These are phyloP conservation scores for Xylaria sp. DNA, from an alignment of 2,329 filamentous ascomycete species.

Conservation along the genomic window DNA sequence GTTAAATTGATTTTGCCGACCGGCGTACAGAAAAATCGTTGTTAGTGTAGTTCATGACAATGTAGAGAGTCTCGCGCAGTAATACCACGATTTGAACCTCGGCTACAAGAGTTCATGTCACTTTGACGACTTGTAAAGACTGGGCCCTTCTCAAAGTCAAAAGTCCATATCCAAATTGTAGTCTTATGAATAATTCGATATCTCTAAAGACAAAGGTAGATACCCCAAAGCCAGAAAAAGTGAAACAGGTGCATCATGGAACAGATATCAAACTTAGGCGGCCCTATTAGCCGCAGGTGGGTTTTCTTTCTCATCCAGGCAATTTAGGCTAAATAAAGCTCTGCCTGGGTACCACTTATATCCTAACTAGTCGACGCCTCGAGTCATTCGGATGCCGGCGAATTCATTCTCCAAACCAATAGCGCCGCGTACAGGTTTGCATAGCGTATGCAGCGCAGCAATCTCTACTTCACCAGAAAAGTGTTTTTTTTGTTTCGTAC, in stretches of 20 bases:
- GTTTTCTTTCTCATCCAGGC: neutral
- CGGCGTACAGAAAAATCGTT: too few relatives aligned
- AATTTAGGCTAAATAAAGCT: constrained; percentile 28
- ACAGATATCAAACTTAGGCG: constrained; percentile 11
- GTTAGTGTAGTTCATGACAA: neutral
- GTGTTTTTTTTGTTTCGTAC: neutral
- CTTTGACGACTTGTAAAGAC: too few relatives aligned
- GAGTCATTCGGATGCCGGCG: constrained; percentile 12
- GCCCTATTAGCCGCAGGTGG: constrained; percentile 30
- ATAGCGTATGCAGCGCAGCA: neutral
- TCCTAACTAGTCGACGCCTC: neutral
- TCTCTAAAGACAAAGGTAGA: too few relatives aligned
- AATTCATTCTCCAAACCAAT: constrained; percentile 25
- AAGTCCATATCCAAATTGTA: too few relatives aligned
- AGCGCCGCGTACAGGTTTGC: neutral
- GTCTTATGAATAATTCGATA: too few relatives aligned
- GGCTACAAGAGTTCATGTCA: too few relatives aligned
- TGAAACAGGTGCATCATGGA: constrained; percentile 7
- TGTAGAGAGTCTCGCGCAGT: neutral
- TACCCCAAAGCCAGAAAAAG: neutral
- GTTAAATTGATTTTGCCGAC: neutral
- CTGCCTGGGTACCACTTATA: neutral
- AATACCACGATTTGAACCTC: too few relatives aligned
- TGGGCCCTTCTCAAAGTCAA: too few relatives aligned
- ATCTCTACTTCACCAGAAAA: too few relatives aligned